phyloP scores from a whole-genome alignment of 2,329 filamentous ascomycete genomes.

The Pleurostoma richardsiae region DNA sequence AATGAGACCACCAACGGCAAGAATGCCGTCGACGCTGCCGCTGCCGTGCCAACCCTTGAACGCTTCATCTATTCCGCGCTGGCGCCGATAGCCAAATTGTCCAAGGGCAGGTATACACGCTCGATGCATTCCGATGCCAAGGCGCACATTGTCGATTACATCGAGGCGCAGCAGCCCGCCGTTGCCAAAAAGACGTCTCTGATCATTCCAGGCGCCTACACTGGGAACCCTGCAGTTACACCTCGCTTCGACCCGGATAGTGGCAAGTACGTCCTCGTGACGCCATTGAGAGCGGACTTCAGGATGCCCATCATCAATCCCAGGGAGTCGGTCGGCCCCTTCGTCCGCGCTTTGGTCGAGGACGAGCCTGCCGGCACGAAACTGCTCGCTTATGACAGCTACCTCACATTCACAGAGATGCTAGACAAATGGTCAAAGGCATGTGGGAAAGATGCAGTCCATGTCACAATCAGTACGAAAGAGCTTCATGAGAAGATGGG shows the following conservation, averaged over 20 bases:
- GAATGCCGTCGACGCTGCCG: conserved; percentile 20
- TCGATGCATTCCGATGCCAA: conserved; percentile 25
- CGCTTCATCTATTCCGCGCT: conserved; percentile 16
- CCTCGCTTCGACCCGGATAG: conserved; percentile 18
- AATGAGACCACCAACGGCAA: conserved; percentile 15
- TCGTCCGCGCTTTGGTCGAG: conserved; percentile 36
- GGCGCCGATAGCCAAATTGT: conserved; percentile 10
- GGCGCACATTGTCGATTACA: conserved; percentile 19
- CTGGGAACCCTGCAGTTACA: conserved; percentile 20
- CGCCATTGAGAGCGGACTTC: conserved; percentile 17
- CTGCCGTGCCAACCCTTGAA: conserved; percentile 20
- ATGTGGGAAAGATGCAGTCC: conserved; percentile 27
- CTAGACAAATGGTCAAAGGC: conserved; percentile 26
- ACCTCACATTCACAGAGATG: conserved; percentile 24
- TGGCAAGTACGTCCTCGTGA: conserved; percentile 22
- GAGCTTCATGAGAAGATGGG: conserved; percentile 24
- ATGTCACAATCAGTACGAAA: conserved; percentile 20
- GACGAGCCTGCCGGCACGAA: conserved; percentile 30
- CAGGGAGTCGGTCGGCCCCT: conserved; percentile 30
- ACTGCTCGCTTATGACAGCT: conserved; percentile 38
- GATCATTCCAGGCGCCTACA: conserved; percentile 25
- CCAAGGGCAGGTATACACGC: conserved; percentile 15
- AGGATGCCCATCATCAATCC: conserved; percentile 34
- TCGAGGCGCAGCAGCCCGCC: conserved; percentile 14
- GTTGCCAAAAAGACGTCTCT: conserved; percentile 21